Evolutionary conservation across 2,329 filamentous ascomycete species (phyloP).

Genomic region (Diaporthe capsici): DNA sequence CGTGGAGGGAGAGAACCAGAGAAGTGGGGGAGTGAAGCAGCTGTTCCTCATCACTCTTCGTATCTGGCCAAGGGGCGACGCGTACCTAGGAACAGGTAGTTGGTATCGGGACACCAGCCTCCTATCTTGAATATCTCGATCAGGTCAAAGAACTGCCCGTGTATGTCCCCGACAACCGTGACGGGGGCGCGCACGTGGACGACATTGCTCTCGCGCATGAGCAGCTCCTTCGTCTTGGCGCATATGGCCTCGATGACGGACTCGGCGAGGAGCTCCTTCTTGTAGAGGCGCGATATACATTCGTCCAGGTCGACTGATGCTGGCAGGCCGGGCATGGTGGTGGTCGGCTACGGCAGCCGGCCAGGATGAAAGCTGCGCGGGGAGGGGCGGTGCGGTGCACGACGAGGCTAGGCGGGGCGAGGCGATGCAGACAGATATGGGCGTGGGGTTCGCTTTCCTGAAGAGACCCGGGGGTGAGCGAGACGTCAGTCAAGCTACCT

Average conservation of each 20-base stretch:
- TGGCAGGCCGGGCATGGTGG: constrained; percentile 59
- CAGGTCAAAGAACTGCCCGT: constrained; percentile 98
- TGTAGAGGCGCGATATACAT: constrained; percentile 96
- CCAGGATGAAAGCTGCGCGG: background rate
- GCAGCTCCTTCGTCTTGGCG: constrained; percentile 97
- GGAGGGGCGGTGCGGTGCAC: background rate
- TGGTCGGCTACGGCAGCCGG: constrained; percentile 7
- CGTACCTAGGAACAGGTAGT: constrained; percentile 95
- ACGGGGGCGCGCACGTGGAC: constrained; percentile 96
- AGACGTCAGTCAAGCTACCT: constrained; percentile 25
- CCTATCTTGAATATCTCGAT: constrained; percentile 99
- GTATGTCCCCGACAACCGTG: constrained; percentile 97
- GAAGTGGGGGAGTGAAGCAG: constrained; percentile 22
- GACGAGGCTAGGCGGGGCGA: background rate
- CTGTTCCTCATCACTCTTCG: background rate
- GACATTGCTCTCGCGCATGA: constrained; percentile 99
- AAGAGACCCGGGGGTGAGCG: background rate
- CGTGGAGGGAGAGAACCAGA: background rate
- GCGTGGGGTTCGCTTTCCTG: background rate
- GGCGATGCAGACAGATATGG: background rate
- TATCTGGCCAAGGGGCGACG: background rate
- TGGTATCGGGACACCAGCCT: constrained; percentile 96
- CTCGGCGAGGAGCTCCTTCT: constrained; percentile 94
- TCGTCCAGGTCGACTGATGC: constrained; percentile 98
- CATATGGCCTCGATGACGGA: constrained; percentile 99